Evolutionary conservation across 306 rosid genomes (phyloP).

Genomic region (Vigna radiata): DNA sequence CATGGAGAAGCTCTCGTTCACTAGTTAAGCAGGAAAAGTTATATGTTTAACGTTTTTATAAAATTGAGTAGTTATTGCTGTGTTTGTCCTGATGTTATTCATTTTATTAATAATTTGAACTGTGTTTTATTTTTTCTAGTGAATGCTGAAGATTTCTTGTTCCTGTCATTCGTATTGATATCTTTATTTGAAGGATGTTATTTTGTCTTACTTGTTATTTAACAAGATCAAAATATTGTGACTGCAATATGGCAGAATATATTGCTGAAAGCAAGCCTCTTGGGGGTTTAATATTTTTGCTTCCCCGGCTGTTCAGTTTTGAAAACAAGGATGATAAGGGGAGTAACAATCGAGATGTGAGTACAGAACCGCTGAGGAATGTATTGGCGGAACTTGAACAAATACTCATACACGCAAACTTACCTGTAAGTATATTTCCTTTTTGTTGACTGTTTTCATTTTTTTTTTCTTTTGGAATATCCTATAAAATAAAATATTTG

Average conservation of each 20-base stretch:
- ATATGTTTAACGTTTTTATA: background rate
- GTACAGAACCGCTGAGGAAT: slow-evolving; percentile 53
- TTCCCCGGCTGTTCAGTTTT: slow-evolving; percentile 72
- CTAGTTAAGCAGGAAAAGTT: slow-evolving; percentile 9
- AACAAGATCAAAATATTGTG: slow-evolving; percentile 41
- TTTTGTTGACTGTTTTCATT: slow-evolving; percentile 1
- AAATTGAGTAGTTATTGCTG: slow-evolving; percentile 9
- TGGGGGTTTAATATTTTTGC: slow-evolving; percentile 87
- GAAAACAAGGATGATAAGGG: slow-evolving; percentile 52
- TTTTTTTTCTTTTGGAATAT: slow-evolving; percentile 30
- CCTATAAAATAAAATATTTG: slow-evolving; percentile 25
- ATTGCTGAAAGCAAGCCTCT: slow-evolving; percentile 78
- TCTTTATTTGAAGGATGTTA: slow-evolving; percentile 35
- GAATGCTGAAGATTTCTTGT: slow-evolving; percentile 20
- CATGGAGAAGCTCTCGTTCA: slow-evolving; percentile 7
- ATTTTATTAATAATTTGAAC: slow-evolving; percentile 15
- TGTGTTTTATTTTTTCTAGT: slow-evolving; percentile 1
- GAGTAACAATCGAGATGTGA: slow-evolving; percentile 53
- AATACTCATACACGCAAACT: slow-evolving; percentile 72
- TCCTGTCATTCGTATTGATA: slow-evolving; percentile 21
- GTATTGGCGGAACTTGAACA: slow-evolving; percentile 77
- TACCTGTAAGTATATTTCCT: slow-evolving; percentile 77
- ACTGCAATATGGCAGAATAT: slow-evolving; percentile 69
- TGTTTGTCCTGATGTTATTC: background rate
- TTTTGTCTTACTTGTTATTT: slow-evolving; percentile 18